A percentile compares a stretch with the other conserved stretches of the same genome.
These are phyloP conservation scores for Phytophthora crassamura DNA, from an alignment of 352 stramenopile genomes.

Conservation along the genomic window DNA sequence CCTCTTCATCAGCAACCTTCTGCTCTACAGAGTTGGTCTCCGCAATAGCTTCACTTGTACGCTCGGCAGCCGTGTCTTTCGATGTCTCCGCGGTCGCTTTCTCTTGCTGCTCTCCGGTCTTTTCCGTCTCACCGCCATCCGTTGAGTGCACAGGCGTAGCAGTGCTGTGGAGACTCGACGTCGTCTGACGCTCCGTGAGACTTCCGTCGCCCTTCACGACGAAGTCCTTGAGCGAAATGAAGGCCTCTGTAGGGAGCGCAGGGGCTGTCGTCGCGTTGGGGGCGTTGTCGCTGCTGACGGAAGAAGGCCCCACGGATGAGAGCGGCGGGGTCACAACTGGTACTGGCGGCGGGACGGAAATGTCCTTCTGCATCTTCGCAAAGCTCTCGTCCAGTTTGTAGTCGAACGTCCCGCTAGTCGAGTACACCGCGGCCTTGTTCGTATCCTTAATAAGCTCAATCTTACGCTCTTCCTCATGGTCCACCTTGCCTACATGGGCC, in stretches of 20 bases:
- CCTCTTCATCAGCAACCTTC: slow-evolving; percentile 14
- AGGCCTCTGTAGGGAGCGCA: slow-evolving; percentile 31
- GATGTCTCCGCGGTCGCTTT: slow-evolving; percentile 7
- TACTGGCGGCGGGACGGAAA: slow-evolving; percentile 25
- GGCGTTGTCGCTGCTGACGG: slow-evolving; percentile 21
- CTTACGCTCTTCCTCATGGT: slow-evolving; percentile 12
- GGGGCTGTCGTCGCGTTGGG: neutral
- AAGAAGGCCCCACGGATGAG: slow-evolving; percentile 19
- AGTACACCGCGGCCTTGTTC: slow-evolving; percentile 4
- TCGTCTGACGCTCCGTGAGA: slow-evolving; percentile 26
- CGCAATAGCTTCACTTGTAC: slow-evolving; percentile 3
- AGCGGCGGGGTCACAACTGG: slow-evolving; percentile 18
- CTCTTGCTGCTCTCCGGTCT: slow-evolving; percentile 20
- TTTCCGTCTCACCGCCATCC: slow-evolving; percentile 24
- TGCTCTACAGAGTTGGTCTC: slow-evolving; percentile 6
- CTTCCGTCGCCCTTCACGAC: slow-evolving; percentile 45
- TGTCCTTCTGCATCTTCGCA: slow-evolving; percentile 41
- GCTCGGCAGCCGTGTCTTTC: slow-evolving; percentile 10
- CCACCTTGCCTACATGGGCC: neutral
- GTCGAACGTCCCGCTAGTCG: slow-evolving; percentile 12
- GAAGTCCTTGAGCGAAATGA: slow-evolving; percentile 67
- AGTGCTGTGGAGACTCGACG: slow-evolving; percentile 37
- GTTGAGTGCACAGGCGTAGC: slow-evolving; percentile 30
- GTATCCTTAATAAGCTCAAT: neutral
- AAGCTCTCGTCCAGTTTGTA: slow-evolving; percentile 33